These are phyloP conservation scores for Plenodomus lindquistii DNA, from an alignment of 2,329 filamentous ascomycete genomes.

Conservation along the genomic window DNA sequence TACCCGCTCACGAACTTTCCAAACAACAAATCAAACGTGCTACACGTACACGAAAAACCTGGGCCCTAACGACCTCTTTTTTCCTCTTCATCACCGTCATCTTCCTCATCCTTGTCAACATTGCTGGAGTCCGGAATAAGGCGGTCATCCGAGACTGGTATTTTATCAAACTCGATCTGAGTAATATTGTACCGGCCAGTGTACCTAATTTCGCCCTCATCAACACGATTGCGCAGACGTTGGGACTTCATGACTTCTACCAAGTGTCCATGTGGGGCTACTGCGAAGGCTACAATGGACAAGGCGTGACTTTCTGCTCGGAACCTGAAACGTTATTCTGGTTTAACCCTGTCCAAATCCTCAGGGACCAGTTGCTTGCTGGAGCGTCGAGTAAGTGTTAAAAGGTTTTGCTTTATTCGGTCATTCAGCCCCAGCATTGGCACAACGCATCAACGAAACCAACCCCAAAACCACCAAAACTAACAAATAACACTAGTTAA, in stretches of 20 bases:
- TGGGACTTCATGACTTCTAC: slow-evolving; percentile 93
- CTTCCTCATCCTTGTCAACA: slow-evolving; percentile 79
- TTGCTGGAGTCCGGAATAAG: slow-evolving; percentile 71
- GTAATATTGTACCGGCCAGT: slow-evolving; percentile 75
- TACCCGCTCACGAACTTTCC: slow-evolving; percentile 29
- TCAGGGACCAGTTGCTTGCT: slow-evolving; percentile 77
- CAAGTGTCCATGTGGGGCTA: slow-evolving; percentile 90
- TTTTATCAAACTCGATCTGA: slow-evolving; percentile 82
- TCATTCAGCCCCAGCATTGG: too few relatives aligned
- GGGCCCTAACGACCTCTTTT: slow-evolving; percentile 66
- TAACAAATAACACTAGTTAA: slow-evolving; percentile 59
- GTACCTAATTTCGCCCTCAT: slow-evolving; percentile 75
- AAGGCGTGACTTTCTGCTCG: slow-evolving; percentile 78
- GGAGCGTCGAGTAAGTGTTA: slow-evolving; percentile 70
- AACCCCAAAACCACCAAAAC: not conserved
- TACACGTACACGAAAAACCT: slow-evolving; percentile 58
- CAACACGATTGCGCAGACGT: slow-evolving; percentile 82
- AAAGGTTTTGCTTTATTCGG: too few relatives aligned
- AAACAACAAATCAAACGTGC: slow-evolving; percentile 45
- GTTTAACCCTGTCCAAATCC: slow-evolving; percentile 87
- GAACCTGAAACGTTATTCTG: slow-evolving; percentile 73
- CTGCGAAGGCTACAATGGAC: slow-evolving; percentile 79
- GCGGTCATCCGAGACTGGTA: slow-evolving; percentile 70
- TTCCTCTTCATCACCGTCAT: slow-evolving; percentile 75
- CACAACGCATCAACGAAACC: too few relatives aligned